A percentile compares a stretch with the other conserved stretches of the same genome.
Conservation (phyloP, 495 filamentous ascomycete species). For the Penicillium samsonianum region DNA sequence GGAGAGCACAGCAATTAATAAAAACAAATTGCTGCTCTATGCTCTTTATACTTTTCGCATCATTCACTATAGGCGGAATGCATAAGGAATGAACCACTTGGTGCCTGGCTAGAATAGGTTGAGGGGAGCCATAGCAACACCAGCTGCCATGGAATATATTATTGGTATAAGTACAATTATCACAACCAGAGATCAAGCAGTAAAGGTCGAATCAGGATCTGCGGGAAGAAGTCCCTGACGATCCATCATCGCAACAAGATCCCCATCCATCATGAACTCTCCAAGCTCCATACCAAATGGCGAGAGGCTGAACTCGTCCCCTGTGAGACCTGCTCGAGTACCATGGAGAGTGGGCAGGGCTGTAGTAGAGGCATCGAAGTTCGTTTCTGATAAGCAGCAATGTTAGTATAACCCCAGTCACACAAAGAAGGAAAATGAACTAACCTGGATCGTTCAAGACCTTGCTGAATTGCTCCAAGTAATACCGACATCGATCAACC, state of each 20-base stretch:
- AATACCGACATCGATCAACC: conserved; percentile 42
- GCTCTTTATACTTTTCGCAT: too few relatives aligned
- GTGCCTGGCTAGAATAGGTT: conserved; percentile 6
- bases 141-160: background rate
- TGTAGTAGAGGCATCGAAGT: background rate
- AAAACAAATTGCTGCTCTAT: too few relatives aligned
- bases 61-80: too few relatives aligned
- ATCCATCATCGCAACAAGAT: conserved; percentile 24
- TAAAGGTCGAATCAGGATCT: background rate
- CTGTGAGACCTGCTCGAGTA: background rate
- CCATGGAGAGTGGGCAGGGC: conserved; percentile 15
- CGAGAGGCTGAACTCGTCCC: conserved; percentile 19
- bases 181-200: background rate
- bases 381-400: background rate
- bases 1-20: too few relatives aligned
- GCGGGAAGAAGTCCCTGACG: conserved; percentile 1
- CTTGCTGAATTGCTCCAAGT: conserved; percentile 35
- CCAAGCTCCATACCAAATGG: conserved; percentile 44
- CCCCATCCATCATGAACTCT: conserved; percentile 48
- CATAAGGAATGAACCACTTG: too few relatives aligned
- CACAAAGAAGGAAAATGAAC: conserved; percentile 1
- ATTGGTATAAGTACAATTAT: background rate
- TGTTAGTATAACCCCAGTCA: background rate
- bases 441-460: conserved; percentile 30
- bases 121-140: background rate